phyloP scores from a whole-genome alignment of 208 protist species.

The Balamuthia mandrillaris region DNA sequence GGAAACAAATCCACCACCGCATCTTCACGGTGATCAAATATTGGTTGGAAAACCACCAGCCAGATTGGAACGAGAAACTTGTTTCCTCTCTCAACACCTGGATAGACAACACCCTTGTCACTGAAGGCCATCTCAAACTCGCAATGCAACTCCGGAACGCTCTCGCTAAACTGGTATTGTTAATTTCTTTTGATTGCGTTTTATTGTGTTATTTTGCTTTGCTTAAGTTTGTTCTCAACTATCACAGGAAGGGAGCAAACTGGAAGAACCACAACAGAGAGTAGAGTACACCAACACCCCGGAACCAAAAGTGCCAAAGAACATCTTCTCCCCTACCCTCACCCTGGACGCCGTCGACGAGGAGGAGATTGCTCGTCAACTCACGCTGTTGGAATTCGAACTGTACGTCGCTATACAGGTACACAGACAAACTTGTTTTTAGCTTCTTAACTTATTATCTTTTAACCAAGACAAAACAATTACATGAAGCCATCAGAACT shows the following conservation, averaged over 20 bases:
- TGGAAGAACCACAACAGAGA: neutral
- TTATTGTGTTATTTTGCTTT: no score
- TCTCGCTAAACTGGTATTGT: neutral
- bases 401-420: neutral
- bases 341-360: constrained; percentile 54
- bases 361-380: constrained; percentile 58
- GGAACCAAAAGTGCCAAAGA: constrained; percentile 33
- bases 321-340: constrained; percentile 55
- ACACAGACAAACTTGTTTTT: neutral
- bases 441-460: neutral
- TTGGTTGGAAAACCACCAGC: neutral
- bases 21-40: constrained; percentile 5
- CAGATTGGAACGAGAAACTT: constrained; percentile 25
- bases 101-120: neutral
- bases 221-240: no score
- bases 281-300: neutral
- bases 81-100: neutral
- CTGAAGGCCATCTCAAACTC: neutral
- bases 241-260: neutral
- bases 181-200: no score
- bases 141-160: neutral
- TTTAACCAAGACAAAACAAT: neutral
- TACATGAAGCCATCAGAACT: neutral
- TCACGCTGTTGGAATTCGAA: constrained; percentile 63
- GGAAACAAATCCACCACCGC: neutral